Conservation (phyloP, 2,329 filamentous ascomycete genomes). For the Aureobasidium pullulans region DNA sequence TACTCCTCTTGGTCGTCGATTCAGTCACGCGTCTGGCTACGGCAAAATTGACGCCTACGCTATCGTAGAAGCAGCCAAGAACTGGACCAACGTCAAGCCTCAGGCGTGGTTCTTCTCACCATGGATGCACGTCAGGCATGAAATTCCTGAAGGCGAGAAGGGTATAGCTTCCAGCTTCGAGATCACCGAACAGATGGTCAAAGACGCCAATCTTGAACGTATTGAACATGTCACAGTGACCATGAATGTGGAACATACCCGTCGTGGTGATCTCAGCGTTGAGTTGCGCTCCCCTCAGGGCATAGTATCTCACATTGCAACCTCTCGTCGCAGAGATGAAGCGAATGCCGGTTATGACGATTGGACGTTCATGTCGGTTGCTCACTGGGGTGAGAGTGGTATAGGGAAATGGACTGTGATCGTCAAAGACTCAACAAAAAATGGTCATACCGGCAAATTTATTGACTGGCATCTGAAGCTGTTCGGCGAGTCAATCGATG, state of each 20-base stretch:
- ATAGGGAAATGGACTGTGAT: conserved; percentile 86
- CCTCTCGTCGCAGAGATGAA: conserved; percentile 62
- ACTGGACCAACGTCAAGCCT: conserved; percentile 82
- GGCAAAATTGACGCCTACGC: conserved; percentile 87
- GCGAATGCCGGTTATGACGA: conserved; percentile 68
- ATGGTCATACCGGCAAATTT: conserved; percentile 70
- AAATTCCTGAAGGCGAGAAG: conserved; percentile 74
- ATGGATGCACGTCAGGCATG: conserved; percentile 82
- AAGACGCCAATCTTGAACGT: conserved; percentile 72
- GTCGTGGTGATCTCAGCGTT: conserved; percentile 84
- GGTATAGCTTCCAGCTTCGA: conserved; percentile 76
- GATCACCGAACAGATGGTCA: conserved; percentile 73
- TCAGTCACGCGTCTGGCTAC: conserved; percentile 91
- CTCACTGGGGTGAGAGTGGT: conserved; percentile 88
- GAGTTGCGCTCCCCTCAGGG: conserved; percentile 81
- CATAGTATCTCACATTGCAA: conserved; percentile 75
- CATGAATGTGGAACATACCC: conserved; percentile 87
- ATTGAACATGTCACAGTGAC: conserved; percentile 94
- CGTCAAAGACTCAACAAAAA: conserved; percentile 75
- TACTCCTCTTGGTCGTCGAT: conserved; percentile 74
- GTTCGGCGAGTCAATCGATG: conserved; percentile 83
- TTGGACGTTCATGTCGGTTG: conserved; percentile 99
- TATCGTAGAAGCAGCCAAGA: conserved; percentile 77
- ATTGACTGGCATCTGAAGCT: conserved; percentile 89
- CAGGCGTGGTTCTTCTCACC: conserved; percentile 93